Evolutionary conservation across 2,329 filamentous ascomycete genomes (phyloP), one percentile per base, ranked within the genome.

Genomic region (Ceratocystis variospora): DNA sequence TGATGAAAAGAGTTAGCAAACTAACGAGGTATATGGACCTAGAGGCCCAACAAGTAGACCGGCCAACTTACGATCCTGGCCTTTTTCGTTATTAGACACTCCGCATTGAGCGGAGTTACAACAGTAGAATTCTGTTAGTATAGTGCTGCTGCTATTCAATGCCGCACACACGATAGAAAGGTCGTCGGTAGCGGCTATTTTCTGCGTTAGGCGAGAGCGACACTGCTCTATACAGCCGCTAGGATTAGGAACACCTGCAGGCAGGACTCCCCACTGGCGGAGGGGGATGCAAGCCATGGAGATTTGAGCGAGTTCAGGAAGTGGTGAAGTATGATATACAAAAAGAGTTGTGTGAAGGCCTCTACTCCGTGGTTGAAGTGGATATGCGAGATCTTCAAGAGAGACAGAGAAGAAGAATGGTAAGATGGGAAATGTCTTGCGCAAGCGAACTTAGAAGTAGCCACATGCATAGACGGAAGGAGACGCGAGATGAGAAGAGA

Each of bases 21-120:
- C 55, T 5, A 17, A 33, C 5, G 1, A 4, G 31, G 17, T 19
- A 46, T 17, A 33, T 31, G 3, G 53, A 37, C 7, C 17, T 7
- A n/a, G 25, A 33, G 28, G 53, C 53, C 4, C 17, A 57, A 37
- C 50, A 46, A 8, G 3, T 5, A 22, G 15, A 53, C 19, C 4
- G 4, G 33, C 17, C n/a, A 50, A 33, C 41, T 61, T n/a, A 69
- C 68, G 68, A 61, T 69, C 68, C 25, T 68, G 66, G 12, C 67
- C 68, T 10, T 28, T 48, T 7, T 44, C 25, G 10, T 59, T 62
- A 37, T 68, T 67, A 7, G 62, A 67, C 15, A 69, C 68, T 7
- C 68, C 67, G 37, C 68, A 69, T 8, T 66, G 66, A 22, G 62
- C 66, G 3, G 68, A 69, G 45, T 68, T 64, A 19, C 68, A 69